Percentiles rank a stretch among this genome's conserved stretches.
phyloP scores from a whole-genome alignment of 306 rosid genomes.

The Castanospermum australe region DNA sequence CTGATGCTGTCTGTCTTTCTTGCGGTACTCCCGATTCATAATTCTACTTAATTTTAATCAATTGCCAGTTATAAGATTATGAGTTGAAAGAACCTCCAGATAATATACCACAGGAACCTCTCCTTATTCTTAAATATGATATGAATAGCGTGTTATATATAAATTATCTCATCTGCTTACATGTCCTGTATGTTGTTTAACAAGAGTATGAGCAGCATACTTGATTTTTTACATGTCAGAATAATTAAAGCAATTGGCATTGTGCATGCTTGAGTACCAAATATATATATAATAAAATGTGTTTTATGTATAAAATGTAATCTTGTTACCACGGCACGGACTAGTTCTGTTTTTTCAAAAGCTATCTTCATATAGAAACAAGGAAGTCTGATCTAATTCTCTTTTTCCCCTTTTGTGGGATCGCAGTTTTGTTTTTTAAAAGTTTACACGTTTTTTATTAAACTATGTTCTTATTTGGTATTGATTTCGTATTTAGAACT shows the following conservation, averaged over 20 bases:
- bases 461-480: neutral
- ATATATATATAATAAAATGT: neutral
- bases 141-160: neutral
- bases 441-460: neutral
- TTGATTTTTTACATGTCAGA: neutral
- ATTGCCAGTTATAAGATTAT: neutral
- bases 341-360: neutral
- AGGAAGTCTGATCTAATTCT: neutral
- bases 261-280: neutral
- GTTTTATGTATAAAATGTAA: neutral
- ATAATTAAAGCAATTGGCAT: neutral
- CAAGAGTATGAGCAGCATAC: neutral
- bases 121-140: neutral
- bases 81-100: neutral
- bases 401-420: neutral
- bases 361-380: neutral
- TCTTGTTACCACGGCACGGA: neutral
- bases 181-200: neutral
- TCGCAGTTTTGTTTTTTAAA: neutral
- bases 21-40: neutral
- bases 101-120: neutral
- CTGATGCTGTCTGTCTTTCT: neutral
- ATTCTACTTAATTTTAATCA: conserved; percentile 6
- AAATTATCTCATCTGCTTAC: neutral
- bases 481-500: neutral